Conservation (phyloP, 768 basidiomycete genomes). For the Leccinum rimulosum region DNA sequence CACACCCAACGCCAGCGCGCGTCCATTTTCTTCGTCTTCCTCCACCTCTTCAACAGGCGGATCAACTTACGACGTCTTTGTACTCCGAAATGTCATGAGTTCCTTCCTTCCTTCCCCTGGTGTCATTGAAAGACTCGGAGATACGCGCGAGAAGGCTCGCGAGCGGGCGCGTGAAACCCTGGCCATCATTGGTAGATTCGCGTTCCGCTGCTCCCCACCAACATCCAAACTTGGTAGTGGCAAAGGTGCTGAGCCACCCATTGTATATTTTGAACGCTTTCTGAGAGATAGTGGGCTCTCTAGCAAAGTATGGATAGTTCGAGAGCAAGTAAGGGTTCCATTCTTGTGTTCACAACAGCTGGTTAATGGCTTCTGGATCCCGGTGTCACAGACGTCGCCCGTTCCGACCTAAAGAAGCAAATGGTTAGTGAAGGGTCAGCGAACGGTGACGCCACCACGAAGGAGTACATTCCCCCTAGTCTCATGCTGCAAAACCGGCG, state of each 20-base stretch:
- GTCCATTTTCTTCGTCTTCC: slow-evolving; percentile 51
- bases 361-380: slow-evolving; percentile 46
- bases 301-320: slow-evolving; percentile 83
- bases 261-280: slow-evolving; percentile 67
- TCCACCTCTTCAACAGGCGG: slow-evolving; percentile 45
- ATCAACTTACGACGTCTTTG: slow-evolving; percentile 48
- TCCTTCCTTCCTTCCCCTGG: slow-evolving; percentile 76
- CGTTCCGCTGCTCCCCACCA: slow-evolving; percentile 55
- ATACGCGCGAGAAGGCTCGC: slow-evolving; percentile 66
- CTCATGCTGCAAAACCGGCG: slow-evolving; percentile 53
- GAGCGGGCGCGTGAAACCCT: slow-evolving; percentile 74
- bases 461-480: slow-evolving; percentile 77
- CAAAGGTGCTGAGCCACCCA: slow-evolving; percentile 68
- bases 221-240: slow-evolving; percentile 45
- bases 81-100: slow-evolving; percentile 63
- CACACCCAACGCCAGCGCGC: slow-evolving; percentile 25
- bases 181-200: slow-evolving; percentile 68
- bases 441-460: slow-evolving; percentile 35
- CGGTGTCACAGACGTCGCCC: slow-evolving; percentile 79
- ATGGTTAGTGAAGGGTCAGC: slow-evolving; percentile 68
- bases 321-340: slow-evolving; percentile 70
- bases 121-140: slow-evolving; percentile 80
- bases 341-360: background rate
- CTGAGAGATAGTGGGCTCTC: slow-evolving; percentile 68
- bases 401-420: slow-evolving; percentile 92